A percentile compares a stretch with the other conserved stretches of the same genome.
Evolutionary conservation across 2,329 filamentous ascomycete genomes (phyloP).

Genomic region (Cryphonectria nitschkei): DNA sequence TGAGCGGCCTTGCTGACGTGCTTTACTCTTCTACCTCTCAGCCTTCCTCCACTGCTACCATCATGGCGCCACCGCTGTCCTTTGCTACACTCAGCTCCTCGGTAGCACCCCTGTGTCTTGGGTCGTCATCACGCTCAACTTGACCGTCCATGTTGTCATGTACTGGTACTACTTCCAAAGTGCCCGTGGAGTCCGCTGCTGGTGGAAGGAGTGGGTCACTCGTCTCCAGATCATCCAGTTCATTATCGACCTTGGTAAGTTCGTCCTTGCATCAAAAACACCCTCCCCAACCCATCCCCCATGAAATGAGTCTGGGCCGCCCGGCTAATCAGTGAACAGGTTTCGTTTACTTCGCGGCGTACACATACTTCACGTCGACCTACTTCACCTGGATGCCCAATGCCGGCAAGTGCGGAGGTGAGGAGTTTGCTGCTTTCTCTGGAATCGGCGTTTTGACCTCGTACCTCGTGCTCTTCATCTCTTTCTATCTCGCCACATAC

Average conservation of each 20-base stretch:
- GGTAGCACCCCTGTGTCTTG: conserved; percentile 92
- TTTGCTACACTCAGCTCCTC: conserved; percentile 97
- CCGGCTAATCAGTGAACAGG: conserved; percentile 51
- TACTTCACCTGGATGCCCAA: conserved; percentile 89
- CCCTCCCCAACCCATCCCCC: background rate
- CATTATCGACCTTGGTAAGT: conserved; percentile 90
- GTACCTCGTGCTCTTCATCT: conserved; percentile 98
- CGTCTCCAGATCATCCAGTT: conserved; percentile 97
- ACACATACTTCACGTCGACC: conserved; percentile 93
- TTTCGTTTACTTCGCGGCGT: conserved; percentile 99
- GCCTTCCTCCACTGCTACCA: conserved; percentile 99
- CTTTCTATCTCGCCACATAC: conserved; percentile 98
- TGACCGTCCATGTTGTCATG: conserved; percentile 96
- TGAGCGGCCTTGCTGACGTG: conserved; percentile 36
- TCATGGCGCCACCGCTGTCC: conserved; percentile 92
- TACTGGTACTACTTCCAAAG: conserved; percentile 99
- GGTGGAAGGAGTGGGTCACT: conserved; percentile 99
- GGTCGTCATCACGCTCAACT: conserved; percentile 91
- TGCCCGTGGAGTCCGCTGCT: conserved; percentile 90
- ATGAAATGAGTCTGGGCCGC: background rate
- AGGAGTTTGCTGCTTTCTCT: conserved; percentile 93
- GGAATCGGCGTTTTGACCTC: conserved; percentile 91
- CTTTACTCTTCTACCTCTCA: conserved; percentile 34
- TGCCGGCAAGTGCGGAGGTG: conserved; percentile 83
- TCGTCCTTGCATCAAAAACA: background rate